Conservation (phyloP, 495 filamentous ascomycete genomes). For the Antarctomyces pellizariae region DNA sequence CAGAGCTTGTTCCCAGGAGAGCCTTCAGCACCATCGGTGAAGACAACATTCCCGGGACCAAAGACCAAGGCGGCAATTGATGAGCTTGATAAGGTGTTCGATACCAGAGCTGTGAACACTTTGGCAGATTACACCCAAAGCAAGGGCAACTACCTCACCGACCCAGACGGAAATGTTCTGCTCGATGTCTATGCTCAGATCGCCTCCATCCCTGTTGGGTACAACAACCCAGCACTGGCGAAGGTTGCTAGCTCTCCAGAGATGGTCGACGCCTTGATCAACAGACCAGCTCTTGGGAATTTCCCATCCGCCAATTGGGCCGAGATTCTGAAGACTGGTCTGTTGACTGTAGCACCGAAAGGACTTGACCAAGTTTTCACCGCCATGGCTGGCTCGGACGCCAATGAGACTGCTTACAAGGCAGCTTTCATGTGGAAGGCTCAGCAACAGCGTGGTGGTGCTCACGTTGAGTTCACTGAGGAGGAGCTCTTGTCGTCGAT, state of each 20-base stretch:
- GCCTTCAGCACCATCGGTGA: conserved; percentile 47
- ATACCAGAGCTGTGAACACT: conserved; percentile 87
- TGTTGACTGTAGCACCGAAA: conserved; percentile 72
- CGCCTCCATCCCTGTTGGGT: conserved; percentile 89
- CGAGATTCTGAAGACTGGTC: conserved; percentile 60
- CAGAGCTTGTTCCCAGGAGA: conserved; percentile 42
- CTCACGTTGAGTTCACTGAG: conserved; percentile 57
- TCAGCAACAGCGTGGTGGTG: conserved; percentile 67
- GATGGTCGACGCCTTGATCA: conserved; percentile 69
- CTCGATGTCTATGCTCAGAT: conserved; percentile 83
- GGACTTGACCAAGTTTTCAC: conserved; percentile 94
- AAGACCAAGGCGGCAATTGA: conserved; percentile 44
- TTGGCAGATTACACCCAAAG: conserved; percentile 62
- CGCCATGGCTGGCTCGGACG: conserved; percentile 83
- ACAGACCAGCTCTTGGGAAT: conserved; percentile 87
- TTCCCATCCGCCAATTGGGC: conserved; percentile 88
- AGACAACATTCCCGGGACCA: conserved; percentile 68
- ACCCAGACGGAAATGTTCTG: conserved; percentile 66
- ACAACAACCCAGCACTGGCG: conserved; percentile 73
- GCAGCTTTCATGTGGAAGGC: conserved; percentile 96
- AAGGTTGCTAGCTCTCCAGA: conserved; percentile 48
- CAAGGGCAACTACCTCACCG: conserved; percentile 54
- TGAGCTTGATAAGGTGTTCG: conserved; percentile 67
- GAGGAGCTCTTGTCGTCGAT: conserved; percentile 62
- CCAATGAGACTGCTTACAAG: conserved; percentile 98